These are phyloP conservation scores for Xylaria flabelliformis DNA, from an alignment of 495 filamentous ascomycete species.

Conservation along the genomic window DNA sequence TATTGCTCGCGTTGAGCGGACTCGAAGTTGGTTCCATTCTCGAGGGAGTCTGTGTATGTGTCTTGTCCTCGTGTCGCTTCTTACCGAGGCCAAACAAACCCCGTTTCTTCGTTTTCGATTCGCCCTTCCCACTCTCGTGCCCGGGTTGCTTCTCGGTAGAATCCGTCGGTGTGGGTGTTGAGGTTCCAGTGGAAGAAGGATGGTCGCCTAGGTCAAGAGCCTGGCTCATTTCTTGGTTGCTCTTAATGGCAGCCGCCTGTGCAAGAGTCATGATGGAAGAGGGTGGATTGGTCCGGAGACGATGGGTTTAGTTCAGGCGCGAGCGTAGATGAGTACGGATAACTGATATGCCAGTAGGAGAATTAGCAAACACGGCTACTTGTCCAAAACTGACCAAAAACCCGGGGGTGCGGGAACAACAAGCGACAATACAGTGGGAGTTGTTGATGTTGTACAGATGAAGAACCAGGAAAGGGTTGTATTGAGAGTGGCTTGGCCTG, in stretches of 20 bases:
- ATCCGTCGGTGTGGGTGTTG: slow-evolving; percentile 44
- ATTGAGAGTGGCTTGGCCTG: background rate
- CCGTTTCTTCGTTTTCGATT: slow-evolving; percentile 55
- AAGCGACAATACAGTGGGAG: background rate
- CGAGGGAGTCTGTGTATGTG: slow-evolving; percentile 30
- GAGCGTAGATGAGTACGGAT: background rate
- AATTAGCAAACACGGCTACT: slow-evolving; percentile 24
- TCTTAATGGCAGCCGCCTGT: slow-evolving; percentile 37
- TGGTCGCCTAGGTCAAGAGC: slow-evolving; percentile 29
- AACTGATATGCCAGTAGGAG: slow-evolving; percentile 23
- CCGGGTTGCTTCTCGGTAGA: slow-evolving; percentile 42
- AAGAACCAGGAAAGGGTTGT: background rate
- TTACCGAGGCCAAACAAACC: slow-evolving; percentile 69
- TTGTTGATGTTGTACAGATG: slow-evolving; percentile 9
- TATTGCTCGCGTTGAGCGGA: slow-evolving; percentile 25
- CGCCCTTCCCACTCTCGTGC: slow-evolving; percentile 35
- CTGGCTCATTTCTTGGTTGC: slow-evolving; percentile 29
- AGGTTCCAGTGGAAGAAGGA: slow-evolving; percentile 42
- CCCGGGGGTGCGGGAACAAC: background rate
- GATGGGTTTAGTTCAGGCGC: slow-evolving; percentile 4
- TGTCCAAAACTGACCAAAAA: slow-evolving; percentile 23
- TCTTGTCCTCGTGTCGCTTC: slow-evolving; percentile 64
- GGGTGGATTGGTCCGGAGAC: background rate
- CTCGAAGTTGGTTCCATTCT: slow-evolving; percentile 36
- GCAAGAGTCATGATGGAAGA: slow-evolving; percentile 36